Conservation (phyloP, 306 rosid species). For the Casuarina glauca region DNA sequence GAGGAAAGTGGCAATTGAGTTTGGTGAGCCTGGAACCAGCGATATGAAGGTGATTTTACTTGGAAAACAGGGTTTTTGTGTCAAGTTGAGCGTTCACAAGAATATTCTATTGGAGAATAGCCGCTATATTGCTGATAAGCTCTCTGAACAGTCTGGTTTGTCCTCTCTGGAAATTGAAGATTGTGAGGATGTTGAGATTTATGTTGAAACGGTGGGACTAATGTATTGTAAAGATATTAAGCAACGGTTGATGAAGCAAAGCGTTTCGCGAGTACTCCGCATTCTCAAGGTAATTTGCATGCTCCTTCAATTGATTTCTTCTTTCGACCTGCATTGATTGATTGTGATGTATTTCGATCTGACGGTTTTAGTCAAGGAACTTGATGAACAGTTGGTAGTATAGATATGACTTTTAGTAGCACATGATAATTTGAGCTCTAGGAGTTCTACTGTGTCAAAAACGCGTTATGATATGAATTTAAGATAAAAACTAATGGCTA, state of each 20-base stretch:
- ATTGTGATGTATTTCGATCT: neutral
- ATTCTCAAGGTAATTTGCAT: conserved; percentile 66
- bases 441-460: neutral
- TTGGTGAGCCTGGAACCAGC: conserved; percentile 89
- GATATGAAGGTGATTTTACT: conserved; percentile 66
- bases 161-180: conserved; percentile 69
- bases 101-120: conserved; percentile 63
- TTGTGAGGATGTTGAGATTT: conserved; percentile 90
- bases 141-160: conserved; percentile 46
- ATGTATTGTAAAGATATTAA: conserved; percentile 92
- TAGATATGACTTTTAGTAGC: neutral
- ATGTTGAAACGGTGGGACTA: conserved; percentile 83
- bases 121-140: conserved; percentile 61
- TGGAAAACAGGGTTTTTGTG: conserved; percentile 92
- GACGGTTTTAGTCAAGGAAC: neutral
- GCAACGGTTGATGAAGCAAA: conserved; percentile 86
- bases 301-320: conserved; percentile 10
- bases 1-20: conserved; percentile 89
- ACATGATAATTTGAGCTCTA: neutral
- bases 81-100: conserved; percentile 83
- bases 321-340: conserved; percentile 13
- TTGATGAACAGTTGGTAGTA: neutral
- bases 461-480: neutral
- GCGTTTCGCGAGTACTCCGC: conserved; percentile 74
- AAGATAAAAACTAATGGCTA: neutral